Conservation (phyloP, 2,329 filamentous ascomycete species). For the Camillea tinctor region DNA sequence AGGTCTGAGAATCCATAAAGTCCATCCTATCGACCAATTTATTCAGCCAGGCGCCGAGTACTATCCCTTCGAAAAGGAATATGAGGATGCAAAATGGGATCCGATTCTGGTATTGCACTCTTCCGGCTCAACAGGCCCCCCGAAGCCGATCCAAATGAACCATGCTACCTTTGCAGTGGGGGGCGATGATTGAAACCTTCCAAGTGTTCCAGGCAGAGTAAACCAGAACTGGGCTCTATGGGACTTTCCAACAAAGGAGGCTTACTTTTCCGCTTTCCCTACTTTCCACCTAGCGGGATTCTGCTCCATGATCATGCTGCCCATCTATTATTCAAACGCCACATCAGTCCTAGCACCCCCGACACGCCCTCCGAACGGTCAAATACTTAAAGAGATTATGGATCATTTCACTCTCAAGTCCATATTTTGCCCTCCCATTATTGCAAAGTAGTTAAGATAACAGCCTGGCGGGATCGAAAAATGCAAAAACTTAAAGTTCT, state of each 20-base stretch:
- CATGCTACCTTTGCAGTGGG: constrained; percentile 16
- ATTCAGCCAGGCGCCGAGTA: constrained; percentile 1
- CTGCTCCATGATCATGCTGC: constrained; percentile 14
- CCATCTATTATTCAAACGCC: constrained; percentile 17
- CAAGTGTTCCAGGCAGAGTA: constrained; percentile 10
- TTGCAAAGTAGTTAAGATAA: constrained; percentile 16
- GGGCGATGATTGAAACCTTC: constrained; percentile 13
- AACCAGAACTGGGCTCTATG: constrained; percentile 18
- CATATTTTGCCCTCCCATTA: constrained; percentile 17
- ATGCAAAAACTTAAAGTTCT: constrained; percentile 16
- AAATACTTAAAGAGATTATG: constrained; percentile 14
- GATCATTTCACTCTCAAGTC: constrained; percentile 14
- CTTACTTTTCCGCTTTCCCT: constrained; percentile 17
- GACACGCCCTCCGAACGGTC: constrained; percentile 10
- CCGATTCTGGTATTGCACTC: constrained; percentile 19
- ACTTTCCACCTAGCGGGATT: constrained; percentile 18
- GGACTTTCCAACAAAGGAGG: constrained; percentile 9
- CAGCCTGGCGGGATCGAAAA: constrained; percentile 15
- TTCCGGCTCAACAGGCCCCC: constrained; percentile 18
- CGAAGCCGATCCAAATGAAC: constrained; percentile 19
- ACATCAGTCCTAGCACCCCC: constrained; percentile 9
- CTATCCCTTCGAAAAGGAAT: constrained; percentile 13
- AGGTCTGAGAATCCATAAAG: not conserved
- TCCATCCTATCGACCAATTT: constrained; percentile 5
- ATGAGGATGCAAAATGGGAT: constrained; percentile 11